These are phyloP conservation scores for Thielaviopsis populi DNA, from an alignment of 2,329 filamentous ascomycete genomes.

Conservation along the genomic window DNA sequence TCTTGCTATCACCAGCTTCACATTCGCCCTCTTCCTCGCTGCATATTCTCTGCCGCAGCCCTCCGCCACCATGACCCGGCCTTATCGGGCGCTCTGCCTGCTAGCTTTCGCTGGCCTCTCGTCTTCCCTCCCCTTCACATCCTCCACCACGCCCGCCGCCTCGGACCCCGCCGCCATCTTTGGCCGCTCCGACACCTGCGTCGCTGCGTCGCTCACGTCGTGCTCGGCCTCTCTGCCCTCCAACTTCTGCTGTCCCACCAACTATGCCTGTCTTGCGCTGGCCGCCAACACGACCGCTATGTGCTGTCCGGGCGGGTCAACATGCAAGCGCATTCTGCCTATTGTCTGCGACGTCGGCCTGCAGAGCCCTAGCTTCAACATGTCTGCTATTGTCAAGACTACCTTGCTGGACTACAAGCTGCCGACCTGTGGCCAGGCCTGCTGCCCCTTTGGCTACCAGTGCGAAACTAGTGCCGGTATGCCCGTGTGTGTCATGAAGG, in stretches of 20 bases:
- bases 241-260: constrained; percentile 50
- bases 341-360: constrained; percentile 48
- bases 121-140: constrained; percentile 28
- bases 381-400: constrained; percentile 49
- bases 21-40: not conserved
- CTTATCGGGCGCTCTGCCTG: constrained; percentile 24
- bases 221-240: constrained; percentile 43
- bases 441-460: constrained; percentile 59
- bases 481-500: constrained; percentile 34
- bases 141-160: constrained; percentile 23
- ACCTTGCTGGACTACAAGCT: constrained; percentile 43
- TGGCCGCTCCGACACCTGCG: constrained; percentile 25
- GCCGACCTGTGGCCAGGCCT: constrained; percentile 41
- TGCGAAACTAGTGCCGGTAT: constrained; percentile 29
- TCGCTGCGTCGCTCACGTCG: constrained; percentile 29
- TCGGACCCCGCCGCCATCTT: constrained; percentile 27
- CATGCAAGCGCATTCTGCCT: constrained; percentile 46
- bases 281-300: constrained; percentile 51
- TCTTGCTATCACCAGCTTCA: no score
- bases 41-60: constrained; percentile 19
- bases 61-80: constrained; percentile 21
- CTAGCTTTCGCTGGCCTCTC: constrained; percentile 24
- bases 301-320: constrained; percentile 47
- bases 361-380: constrained; percentile 44
- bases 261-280: constrained; percentile 42